Percentiles rank a stretch among this genome's conserved stretches.
phyloP scores from a whole-genome alignment of 495 filamentous ascomycete species.

The Trichoderma reesei region DNA sequence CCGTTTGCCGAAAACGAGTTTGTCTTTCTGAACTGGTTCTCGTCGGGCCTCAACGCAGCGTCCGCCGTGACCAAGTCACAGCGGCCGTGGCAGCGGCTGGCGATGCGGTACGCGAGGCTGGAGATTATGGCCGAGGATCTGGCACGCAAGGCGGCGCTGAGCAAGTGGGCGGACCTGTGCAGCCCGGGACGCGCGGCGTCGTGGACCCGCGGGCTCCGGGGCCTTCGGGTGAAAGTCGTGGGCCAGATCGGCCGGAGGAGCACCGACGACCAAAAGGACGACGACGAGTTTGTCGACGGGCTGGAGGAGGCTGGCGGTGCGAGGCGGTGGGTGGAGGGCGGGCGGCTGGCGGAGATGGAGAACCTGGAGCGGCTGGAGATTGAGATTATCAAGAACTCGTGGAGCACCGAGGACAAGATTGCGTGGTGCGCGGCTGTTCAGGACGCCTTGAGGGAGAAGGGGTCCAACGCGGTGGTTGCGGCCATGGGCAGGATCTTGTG shows the following conservation, averaged over 20 bases:
- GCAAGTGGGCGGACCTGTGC: conserved; percentile 25
- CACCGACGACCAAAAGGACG: conserved; percentile 10
- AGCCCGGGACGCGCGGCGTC: conserved; percentile 5
- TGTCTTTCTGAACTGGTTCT: conserved; percentile 27
- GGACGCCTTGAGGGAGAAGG: conserved; percentile 8
- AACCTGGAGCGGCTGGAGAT: conserved; percentile 19
- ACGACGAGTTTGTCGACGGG: conserved; percentile 14
- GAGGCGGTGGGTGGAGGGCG: conserved; percentile 14
- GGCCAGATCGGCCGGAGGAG: neutral
- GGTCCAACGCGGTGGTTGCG: neutral
- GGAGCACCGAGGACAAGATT: conserved; percentile 11
- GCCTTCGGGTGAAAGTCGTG: conserved; percentile 22
- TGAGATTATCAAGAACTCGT: conserved; percentile 16
- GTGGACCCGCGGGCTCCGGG: conserved; percentile 20
- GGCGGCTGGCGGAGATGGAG: conserved; percentile 11
- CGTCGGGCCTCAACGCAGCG: conserved; percentile 23
- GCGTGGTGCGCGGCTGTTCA: conserved; percentile 3
- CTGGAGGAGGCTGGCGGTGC: conserved; percentile 1
- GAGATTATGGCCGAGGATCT: conserved; percentile 22
- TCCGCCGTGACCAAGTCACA: conserved; percentile 18
- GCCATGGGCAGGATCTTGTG: conserved; percentile 6
- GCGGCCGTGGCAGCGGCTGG: conserved; percentile 24
- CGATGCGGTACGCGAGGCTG: conserved; percentile 24
- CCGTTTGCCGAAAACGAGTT: conserved; percentile 32
- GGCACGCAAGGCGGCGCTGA: conserved; percentile 10